These are phyloP conservation scores for Boletus sp. DNA, from an alignment of 1,284 basidiomycete species.

Conservation along the genomic window DNA sequence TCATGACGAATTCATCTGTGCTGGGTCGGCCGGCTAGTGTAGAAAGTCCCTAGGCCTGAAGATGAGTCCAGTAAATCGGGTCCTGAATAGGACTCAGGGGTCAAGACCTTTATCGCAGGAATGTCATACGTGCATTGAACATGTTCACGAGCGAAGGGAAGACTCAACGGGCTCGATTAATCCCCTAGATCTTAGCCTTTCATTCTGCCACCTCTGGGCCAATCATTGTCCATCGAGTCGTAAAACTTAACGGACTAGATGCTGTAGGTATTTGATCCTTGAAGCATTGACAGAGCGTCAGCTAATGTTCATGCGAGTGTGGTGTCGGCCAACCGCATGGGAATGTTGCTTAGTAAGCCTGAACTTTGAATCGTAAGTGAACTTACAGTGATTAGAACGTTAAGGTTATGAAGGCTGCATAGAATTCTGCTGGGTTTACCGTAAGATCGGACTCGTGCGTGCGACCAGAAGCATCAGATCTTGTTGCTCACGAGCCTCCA, in stretches of 20 bases:
- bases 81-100: not conserved
- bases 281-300: too few species aligned
- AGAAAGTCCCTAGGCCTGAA: not conserved
- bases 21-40: not conserved
- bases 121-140: not conserved
- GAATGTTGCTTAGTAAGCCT: too few species aligned
- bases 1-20: not conserved
- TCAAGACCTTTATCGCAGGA: not conserved
- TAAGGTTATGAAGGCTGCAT: not conserved
- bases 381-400: not conserved
- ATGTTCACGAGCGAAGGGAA: not conserved
- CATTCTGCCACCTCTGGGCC: too few species aligned
- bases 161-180: too few species aligned
- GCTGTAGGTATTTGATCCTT: too few species aligned
- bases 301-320: too few species aligned
- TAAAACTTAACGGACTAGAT: too few species aligned
- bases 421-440: not conserved
- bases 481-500: not conserved
- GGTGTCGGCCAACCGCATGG: too few species aligned
- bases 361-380: not conserved
- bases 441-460: not conserved
- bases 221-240: too few species aligned
- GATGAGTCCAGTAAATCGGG: not conserved
- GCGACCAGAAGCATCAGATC: not conserved
- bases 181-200: too few species aligned